Base-by-base conservation (phyloP, 345 rosid genomes). In the Limnanthes douglasii region DNA sequence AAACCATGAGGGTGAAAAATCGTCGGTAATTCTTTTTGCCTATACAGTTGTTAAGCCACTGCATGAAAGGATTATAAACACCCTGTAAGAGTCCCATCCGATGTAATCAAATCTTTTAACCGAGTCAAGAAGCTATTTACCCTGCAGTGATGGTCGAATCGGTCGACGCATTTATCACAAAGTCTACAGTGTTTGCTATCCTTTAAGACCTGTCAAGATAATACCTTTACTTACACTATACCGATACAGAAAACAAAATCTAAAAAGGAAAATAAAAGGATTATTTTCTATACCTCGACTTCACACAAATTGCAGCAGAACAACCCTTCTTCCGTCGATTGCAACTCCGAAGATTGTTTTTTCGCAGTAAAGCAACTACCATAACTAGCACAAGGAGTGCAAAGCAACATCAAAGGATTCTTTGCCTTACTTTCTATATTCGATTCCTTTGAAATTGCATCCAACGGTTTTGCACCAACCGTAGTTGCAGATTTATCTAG, bases 141-240 rank as follows among this genome's bases (percentile, higher is more conserved):
- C 95, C 94, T 68, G 88, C 96, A 84, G 56, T 90, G 98, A 64
- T 90, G 98, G 61, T 84, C 98, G 34, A 84, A 90, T 28, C 58
- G 62, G 50, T 90, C 75, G 3, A 90, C 96, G 34, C 96, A 84
- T 65, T 90, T 90, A 68, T 90, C 96, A 30, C 96, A 84, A 29
- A 90, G 95, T 63, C 98, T 66, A 39, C 98, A 90, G 57, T 84
- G 98, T 64, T 90, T 90, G 75, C 96, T 90, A 62, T 84, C 78
- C 58, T 75, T 90, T 68, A 70, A 80, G 43, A 90, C 98, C 94
- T 90, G 69, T 19, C 49, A 43, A 18, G 57, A 17, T 2, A 45
- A 18, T 12, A 37, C 31, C 15, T 11, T 34, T 15, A 51, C 3
- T 17, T 39, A 41, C n/a, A 1, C 31, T n/a, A 11, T 44, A 9